Evolutionary conservation across 768 basidiomycete genomes (phyloP).

Genomic region (Tricholomella constricta): DNA sequence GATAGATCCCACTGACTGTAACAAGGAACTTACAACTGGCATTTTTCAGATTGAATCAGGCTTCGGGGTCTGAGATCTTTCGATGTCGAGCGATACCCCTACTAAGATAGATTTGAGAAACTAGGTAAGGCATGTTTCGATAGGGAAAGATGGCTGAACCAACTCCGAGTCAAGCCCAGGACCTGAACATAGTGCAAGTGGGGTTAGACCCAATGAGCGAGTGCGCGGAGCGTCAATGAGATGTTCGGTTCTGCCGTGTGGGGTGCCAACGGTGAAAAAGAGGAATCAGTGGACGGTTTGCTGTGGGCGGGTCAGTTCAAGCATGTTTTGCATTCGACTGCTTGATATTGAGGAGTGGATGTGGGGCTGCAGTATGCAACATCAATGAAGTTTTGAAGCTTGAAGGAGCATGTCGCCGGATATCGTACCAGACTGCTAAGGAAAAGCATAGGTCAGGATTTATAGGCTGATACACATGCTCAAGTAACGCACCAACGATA

Average conservation of each 20-base stretch:
- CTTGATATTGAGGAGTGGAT: conserved; percentile 64
- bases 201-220: conserved; percentile 46
- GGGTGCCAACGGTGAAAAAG: not conserved
- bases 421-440: conserved; percentile 57
- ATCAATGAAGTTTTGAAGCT: conserved; percentile 55
- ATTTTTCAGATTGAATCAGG: too few relatives aligned
- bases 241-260: conserved; percentile 48
- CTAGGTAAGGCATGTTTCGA: conserved; percentile 58
- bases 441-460: not conserved
- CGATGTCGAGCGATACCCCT: too few relatives aligned
- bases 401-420: not conserved
- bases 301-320: conserved; percentile 59
- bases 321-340: conserved; percentile 53
- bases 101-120: conserved; percentile 59
- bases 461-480: conserved; percentile 8
- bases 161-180: conserved; percentile 51
- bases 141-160: too few relatives aligned
- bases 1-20: too few relatives aligned
- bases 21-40: too few relatives aligned
- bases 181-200: conserved; percentile 51
- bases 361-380: conserved; percentile 52
- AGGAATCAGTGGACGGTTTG: conserved; percentile 25
- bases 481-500: conserved; percentile 56
- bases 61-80: too few relatives aligned
- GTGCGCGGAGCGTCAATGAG: conserved; percentile 60